Base-by-base conservation (phyloP, 495 filamentous ascomycete genomes). In the Endocarpon pusillum region DNA sequence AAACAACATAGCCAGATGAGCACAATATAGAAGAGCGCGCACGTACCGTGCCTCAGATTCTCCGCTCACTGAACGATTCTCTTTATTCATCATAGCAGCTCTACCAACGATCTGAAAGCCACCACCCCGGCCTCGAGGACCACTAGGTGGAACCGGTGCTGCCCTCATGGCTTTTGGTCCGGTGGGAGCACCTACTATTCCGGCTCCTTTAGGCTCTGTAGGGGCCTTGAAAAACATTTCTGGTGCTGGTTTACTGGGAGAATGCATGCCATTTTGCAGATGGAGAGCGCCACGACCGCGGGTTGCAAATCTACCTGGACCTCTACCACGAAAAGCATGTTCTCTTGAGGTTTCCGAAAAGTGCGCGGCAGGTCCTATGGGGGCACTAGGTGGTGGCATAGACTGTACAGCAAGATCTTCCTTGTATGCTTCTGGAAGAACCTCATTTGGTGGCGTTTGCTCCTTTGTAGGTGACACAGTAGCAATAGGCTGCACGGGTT, bases 91-190 rank as follows among this genome's bases (percentile, higher is more conserved):
- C 27, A 19, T 28, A 43, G 8, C 38, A 5, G 28, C 28, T 31
- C 28, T 31, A 17, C 28, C 28, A 15, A 14, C 28, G 19, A 26
- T 35, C 21, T 57, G 54, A 36, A 57, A 53, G 11, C 44, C 45
- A n/a, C 60, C 49, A n/a, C 61, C 54, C 5, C 61, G 55, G 1
- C 72, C 66, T 51, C 74, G 76, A 28, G 75, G 81, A 53, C 85
- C 86, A n/a, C n/a, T n/a, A 33, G 80, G 75, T 14, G 28, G 12
- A 15, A 31, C 28, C 15, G 76, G 65, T 12, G 86, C 85, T 46
- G 87, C 73, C 41, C 91, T 62, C 75, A 96, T 84, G 12, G 91
- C 89, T 54, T 89, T 85, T 2, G 89, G 89, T 1, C 83, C 89
- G 33, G 78, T 89, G 19, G 89, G 89, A 18, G 89, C 89, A 53